Conservation (phyloP, 495 filamentous ascomycete genomes). For the Neurospora sp. region DNA sequence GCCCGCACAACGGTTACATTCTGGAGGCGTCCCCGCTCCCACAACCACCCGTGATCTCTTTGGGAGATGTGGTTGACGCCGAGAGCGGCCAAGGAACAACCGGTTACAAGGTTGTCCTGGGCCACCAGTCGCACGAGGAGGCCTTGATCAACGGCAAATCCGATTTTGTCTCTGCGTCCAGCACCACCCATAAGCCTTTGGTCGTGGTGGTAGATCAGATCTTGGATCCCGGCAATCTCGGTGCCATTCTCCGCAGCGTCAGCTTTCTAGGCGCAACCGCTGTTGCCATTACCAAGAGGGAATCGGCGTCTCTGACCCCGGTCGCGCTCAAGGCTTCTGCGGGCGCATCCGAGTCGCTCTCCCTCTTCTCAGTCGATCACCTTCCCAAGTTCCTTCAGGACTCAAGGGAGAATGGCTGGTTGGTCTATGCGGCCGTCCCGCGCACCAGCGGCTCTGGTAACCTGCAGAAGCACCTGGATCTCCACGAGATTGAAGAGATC, state of each 20-base stretch:
- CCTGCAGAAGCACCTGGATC: constrained; percentile 19
- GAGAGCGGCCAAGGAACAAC: constrained; percentile 17
- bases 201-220: constrained; percentile 77
- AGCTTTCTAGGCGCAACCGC: constrained; percentile 79
- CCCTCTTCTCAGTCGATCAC: constrained; percentile 54
- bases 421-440: constrained; percentile 59
- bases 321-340: constrained; percentile 77
- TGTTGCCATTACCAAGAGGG: constrained; percentile 53
- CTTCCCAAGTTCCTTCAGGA: constrained; percentile 57
- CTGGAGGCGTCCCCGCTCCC: constrained; percentile 81
- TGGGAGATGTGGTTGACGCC: constrained; percentile 38
- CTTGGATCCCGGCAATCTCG: constrained; percentile 80
- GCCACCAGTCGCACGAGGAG: constrained; percentile 64
- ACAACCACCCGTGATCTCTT: constrained; percentile 52
- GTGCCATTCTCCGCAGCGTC: constrained; percentile 75
- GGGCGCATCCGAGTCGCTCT: constrained; percentile 72
- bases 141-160: constrained; percentile 55
- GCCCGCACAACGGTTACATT: constrained; percentile 86
- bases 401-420: constrained; percentile 66
- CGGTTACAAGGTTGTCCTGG: constrained; percentile 47
- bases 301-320: constrained; percentile 61
- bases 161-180: constrained; percentile 25
- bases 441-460: constrained; percentile 40
- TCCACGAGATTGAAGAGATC: constrained; percentile 22
- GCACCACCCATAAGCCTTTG: constrained; percentile 54